Evolutionary conservation across 768 basidiomycete species (phyloP), one percentile per base, ranked within the genome.

Genomic region (Podaxis pistillaris): DNA sequence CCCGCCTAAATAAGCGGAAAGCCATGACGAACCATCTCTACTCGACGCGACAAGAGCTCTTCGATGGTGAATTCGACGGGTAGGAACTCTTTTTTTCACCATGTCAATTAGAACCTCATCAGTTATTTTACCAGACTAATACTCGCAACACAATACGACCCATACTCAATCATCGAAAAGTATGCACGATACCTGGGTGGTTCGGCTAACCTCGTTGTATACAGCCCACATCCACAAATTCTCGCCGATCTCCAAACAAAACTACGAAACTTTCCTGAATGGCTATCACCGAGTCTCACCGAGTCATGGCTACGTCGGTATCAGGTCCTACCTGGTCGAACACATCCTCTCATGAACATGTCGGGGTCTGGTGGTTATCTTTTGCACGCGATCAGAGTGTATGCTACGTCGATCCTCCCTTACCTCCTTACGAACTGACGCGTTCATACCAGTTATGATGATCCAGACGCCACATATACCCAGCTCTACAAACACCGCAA

Each of bases 241-340:
- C 78, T 98, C n/a, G 79, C 90, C 5, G 87, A 93, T 40, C 79
- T 91, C 4, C 90, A 96, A 69, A 79, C 79, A 36, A 87, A 84
- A 65, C 74, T 98, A 68, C 86, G 92, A 52, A 75, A 81, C 26
- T 70, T 82, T 44, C 86, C 90, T 8, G 75, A 81, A 64, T 96
- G 86, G 73, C 78, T 98, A 11, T 87, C 86, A 36, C 89, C 94
- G 7, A 87, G 82, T 15, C 76, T 98, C 33, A 90, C 91, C 2
- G 96, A 98, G 74, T 80, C 86, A 11, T 98, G 92, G 90, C 74
- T 93, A 46, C 86, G 96, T 30, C 84, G 86, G 65, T 99, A 98
- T 76, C 96, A 98, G 73, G 86, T 86, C 56, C 80, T 99, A n/a
- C 97, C 97, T 24, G 96, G 97, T 24, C 83, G 97, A 38, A 96